Evolutionary conservation across 352 stramenopile genomes (phyloP), one percentile per base, ranked within the genome.

Genomic region (Pythium dissotocum): DNA sequence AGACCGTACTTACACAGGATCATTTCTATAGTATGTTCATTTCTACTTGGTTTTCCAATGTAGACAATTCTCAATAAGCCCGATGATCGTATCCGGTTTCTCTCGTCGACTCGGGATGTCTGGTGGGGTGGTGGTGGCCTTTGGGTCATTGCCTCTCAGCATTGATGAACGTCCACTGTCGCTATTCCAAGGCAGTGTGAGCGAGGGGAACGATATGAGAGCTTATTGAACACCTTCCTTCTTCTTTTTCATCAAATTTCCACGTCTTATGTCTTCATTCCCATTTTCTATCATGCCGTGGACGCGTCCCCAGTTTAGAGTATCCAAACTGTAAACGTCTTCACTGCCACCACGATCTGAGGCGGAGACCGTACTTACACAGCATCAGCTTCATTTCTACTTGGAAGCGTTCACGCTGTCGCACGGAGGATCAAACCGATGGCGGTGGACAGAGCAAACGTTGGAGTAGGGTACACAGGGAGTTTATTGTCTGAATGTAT

Each of bases 1-100:
- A 64, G 63, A 62, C 62, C 61, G 61, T 68, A 68, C 61, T 61
- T 61, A 61, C 51, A 68, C 61, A 68, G 61, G 61, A 70, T 70
- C 63, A 70, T 70, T 70, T 70, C 63, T 70, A 24, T 24, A 24
- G 21, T 24, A 24, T 24, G 21, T 24, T 24, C 21, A 24, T 24
- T 24, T 24, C 21, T 24, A 24, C 21, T 24, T 24, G 21, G 21
- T 24, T 24, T 24, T 24, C 21, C 21, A 24, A 24, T 24, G 21
- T 24, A 24, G 21, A 24, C 21, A 24, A 24, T 24, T 30, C 28
- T 30, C 28, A 30, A 30, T 30, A 30, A 30, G 28, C 28, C 28
- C 28, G 35, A 42, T 9, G 35, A 70, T 60, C 53, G 60, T 60
- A 38, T 42, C 56, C 1, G 56, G 44, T 57, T 63, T 48, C 56